Evolutionary conservation across 805 yeast species (phyloP), one percentile per base, ranked within the genome.

Genomic region (Ogataea pini): DNA sequence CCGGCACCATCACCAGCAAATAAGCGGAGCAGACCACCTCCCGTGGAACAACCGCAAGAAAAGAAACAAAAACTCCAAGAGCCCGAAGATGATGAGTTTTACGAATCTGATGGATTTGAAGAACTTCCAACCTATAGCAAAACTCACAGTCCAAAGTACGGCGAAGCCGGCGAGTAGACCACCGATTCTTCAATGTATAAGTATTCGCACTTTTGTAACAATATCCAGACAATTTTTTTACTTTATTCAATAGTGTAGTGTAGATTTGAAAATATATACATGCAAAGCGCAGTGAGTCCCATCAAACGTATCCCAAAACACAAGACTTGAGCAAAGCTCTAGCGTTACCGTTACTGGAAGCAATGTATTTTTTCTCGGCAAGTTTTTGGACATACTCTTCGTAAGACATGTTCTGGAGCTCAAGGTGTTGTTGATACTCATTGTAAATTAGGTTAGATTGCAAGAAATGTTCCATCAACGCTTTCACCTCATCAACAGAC

Each of bases 271-370:
- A 32, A 48, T 54, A 49, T 47, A 39, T 50, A 48, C 53, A 48
- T 37, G 40, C 29, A 36, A 8, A 6, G 25, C 25, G 33, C 24
- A 14, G 7, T 9, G 27, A 42, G 20, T 4, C 17, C 28, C 20
- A 31, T 50, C 51, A 67, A 44, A 63, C 63, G 51, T 67, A 70
- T 22, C 61, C 55, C 42, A 72, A 47, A 32, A 71, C 60, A 54
- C 75, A 72, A 14, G 73, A 60, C 47, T 72, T 75, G 46, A 78
- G 56, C 29, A 82, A 60, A 44, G 73, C 75, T 49, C 77, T 70
- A 39, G 88, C 83, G 59, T 83, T 84, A 56, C 90, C 90, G 59
- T 79, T 81, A 29, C 89, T 89, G 52, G 81, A 74, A 31, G 78
- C 46, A 36, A 81, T 68, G 59, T 77, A 82, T 59, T 77, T 78